phyloP scores from a whole-genome alignment of 2,329 filamentous ascomycete species.

The Fusarium sp. region DNA sequence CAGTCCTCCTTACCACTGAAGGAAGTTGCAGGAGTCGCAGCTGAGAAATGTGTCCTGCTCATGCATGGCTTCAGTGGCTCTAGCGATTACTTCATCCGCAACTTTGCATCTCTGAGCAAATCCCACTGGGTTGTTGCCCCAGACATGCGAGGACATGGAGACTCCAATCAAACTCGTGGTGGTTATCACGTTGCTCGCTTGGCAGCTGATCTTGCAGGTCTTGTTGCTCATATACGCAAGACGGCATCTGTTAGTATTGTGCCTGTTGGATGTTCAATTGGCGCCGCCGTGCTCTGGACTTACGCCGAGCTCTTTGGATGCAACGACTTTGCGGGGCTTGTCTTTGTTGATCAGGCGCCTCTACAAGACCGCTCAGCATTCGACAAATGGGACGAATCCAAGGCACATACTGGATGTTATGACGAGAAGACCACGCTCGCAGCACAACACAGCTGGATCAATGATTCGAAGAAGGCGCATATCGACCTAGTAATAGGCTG shows the following conservation, averaged over 20 bases:
- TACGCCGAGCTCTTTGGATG: slow-evolving; percentile 44
- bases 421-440: slow-evolving; percentile 42
- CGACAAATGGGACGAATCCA: slow-evolving; percentile 39
- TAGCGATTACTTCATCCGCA: slow-evolving; percentile 44
- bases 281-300: slow-evolving; percentile 46
- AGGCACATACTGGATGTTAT: slow-evolving; percentile 43
- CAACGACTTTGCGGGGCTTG: slow-evolving; percentile 42
- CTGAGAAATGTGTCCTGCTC: slow-evolving; percentile 39
- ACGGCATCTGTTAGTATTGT: slow-evolving; percentile 35
- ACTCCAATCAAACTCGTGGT: slow-evolving; percentile 37
- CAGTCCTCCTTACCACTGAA: slow-evolving; percentile 39
- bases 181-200: slow-evolving; percentile 46
- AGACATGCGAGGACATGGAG: slow-evolving; percentile 46
- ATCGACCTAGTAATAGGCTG: slow-evolving; percentile 42
- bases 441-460: slow-evolving; percentile 43
- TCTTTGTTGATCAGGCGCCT: slow-evolving; percentile 47
- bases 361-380: slow-evolving; percentile 44
- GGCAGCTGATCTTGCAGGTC: slow-evolving; percentile 38
- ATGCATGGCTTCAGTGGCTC: slow-evolving; percentile 48
- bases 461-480: slow-evolving; percentile 38
- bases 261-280: slow-evolving; percentile 46
- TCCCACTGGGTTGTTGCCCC: slow-evolving; percentile 43
- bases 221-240: slow-evolving; percentile 38
- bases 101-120: slow-evolving; percentile 34
- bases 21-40: slow-evolving; percentile 3